These are phyloP conservation scores for Rhizophagus sp. DNA, from an alignment of 192 early-diverging fungal species.

Conservation along the genomic window DNA sequence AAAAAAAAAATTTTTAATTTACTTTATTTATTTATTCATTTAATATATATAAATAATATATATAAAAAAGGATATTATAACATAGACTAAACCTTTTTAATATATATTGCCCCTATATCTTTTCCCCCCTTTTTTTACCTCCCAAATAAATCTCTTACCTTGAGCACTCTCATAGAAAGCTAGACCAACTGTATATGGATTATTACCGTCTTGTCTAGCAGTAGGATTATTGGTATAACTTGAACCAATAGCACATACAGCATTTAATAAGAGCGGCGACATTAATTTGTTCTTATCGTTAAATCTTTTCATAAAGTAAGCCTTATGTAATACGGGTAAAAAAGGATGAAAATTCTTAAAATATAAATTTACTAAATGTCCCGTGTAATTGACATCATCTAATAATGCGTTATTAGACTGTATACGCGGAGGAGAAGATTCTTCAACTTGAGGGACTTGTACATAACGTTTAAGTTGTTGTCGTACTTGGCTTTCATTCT, in stretches of 20 bases:
- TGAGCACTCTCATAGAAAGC: slow-evolving; percentile 16
- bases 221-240: slow-evolving; percentile 7
- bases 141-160: slow-evolving; percentile 14
- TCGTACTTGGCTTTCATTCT: slow-evolving; percentile 12
- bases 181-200: slow-evolving; percentile 10
- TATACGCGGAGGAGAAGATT: background rate
- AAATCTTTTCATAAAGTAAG: slow-evolving; percentile 17
- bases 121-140: background rate
- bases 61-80: background rate
- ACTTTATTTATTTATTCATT: background rate
- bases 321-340: slow-evolving; percentile 19
- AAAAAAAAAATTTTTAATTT: background rate
- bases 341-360: slow-evolving; percentile 24
- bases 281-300: slow-evolving; percentile 13
- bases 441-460: background rate
- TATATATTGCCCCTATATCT: background rate
- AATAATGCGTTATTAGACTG: background rate
- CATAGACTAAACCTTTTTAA: background rate
- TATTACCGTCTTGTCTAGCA: background rate
- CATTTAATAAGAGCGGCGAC: background rate
- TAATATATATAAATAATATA: background rate
- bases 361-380: slow-evolving; percentile 3
- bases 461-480: slow-evolving; percentile 15
- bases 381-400: background rate
- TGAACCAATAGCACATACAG: slow-evolving; percentile 28